Evolutionary conservation across 768 basidiomycete genomes (phyloP).

Genomic region (Kwoniella mangroviensis): DNA sequence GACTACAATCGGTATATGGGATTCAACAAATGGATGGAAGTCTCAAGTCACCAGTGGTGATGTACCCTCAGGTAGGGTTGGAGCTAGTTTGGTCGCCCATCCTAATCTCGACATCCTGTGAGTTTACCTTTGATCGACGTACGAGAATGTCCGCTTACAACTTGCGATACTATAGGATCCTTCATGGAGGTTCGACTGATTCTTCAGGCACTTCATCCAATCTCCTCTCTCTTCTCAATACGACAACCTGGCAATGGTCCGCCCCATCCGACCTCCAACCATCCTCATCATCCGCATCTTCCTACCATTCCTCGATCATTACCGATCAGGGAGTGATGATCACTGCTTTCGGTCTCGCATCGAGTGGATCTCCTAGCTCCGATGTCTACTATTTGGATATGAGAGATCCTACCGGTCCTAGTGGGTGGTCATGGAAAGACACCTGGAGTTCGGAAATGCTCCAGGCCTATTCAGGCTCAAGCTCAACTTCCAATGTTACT

Average conservation of each 20-base stretch:
- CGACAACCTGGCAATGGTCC: conserved; percentile 53
- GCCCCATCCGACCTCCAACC: conserved; percentile 55
- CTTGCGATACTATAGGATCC: conserved; percentile 26
- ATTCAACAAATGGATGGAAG: conserved; percentile 42
- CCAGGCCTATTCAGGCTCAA: conserved; percentile 24
- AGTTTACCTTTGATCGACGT: conserved; percentile 11
- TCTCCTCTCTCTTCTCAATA: conserved; percentile 52
- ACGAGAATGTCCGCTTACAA: not conserved
- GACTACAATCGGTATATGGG: conserved; percentile 47
- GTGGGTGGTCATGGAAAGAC: conserved; percentile 54
- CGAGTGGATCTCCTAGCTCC: conserved; percentile 33
- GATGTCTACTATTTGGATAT: conserved; percentile 55
- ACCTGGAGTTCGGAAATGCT: conserved; percentile 52
- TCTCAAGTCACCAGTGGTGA: conserved; percentile 46
- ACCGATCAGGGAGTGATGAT: conserved; percentile 56
- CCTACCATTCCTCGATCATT: conserved; percentile 55
- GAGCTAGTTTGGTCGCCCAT: conserved; percentile 53
- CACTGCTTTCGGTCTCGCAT: conserved; percentile 51
- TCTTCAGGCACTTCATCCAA: conserved; percentile 39
- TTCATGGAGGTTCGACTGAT: conserved; percentile 51
- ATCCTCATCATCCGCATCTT: conserved; percentile 43
- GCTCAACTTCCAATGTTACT: conserved; percentile 2
- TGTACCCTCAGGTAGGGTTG: conserved; percentile 48
- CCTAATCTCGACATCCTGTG: conserved; percentile 49
- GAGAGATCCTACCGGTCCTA: conserved; percentile 37